Conservation (phyloP, 2,329 filamentous ascomycete species). For the Septoria linicola region DNA sequence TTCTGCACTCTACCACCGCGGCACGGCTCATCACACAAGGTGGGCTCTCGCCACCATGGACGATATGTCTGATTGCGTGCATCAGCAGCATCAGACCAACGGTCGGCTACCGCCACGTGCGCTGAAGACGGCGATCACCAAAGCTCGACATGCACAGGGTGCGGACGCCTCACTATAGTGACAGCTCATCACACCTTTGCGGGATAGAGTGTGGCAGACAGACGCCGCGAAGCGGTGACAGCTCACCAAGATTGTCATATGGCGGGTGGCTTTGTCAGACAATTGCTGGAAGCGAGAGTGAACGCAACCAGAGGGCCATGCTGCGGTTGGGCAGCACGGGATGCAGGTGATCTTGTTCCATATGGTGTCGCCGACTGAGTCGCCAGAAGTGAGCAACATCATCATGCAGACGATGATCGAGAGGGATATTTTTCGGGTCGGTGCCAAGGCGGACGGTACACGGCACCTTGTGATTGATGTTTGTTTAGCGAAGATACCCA, state of each 20-base stretch:
- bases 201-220: constrained; percentile 5
- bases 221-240: constrained; percentile 3
- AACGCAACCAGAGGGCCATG: background rate
- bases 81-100: too few relatives aligned
- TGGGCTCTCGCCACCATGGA: too few relatives aligned
- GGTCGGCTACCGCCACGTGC: background rate
- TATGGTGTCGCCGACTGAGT: background rate
- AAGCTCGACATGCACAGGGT: background rate
- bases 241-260: background rate
- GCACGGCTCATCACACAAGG: background rate
- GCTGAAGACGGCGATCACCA: background rate
- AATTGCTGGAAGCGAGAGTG: background rate
- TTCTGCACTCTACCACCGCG: too few relatives aligned
- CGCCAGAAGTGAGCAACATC: too few relatives aligned
- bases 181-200: constrained; percentile 6
- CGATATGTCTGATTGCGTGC: too few relatives aligned
- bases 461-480: constrained; percentile 10
- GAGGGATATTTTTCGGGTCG: background rate
- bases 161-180: constrained; percentile 2
- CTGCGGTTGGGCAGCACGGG: too few relatives aligned
- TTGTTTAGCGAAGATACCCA: constrained; percentile 16
- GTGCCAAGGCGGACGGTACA: constrained; percentile 8
- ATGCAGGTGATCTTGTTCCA: too few relatives aligned
- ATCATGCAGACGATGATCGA: background rate
- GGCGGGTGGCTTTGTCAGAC: background rate